Base-by-base conservation (phyloP, 2,329 filamentous ascomycete genomes). In the Atkinsonella texensis region DNA sequence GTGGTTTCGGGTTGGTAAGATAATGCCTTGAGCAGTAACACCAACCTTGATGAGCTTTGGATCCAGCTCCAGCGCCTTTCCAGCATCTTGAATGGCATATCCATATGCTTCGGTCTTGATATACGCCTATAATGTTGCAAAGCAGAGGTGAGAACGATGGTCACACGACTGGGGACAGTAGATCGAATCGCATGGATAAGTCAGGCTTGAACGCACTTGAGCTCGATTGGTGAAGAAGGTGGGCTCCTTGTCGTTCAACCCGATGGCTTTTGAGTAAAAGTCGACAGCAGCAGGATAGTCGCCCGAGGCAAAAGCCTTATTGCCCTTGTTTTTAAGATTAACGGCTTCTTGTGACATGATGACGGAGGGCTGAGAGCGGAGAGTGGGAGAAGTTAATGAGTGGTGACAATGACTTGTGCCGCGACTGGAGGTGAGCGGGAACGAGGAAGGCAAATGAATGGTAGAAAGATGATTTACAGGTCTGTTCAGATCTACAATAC, bases 41-140 rank as follows among this genome's bases (percentile, higher is more conserved):
- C 70, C 57, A 68, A 90, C 88, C 83, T 97, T 97, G 67, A 91
- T 79, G 66, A 95, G 89, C 62, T 82, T 80, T 15, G 89, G 81
- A 63, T 97, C 88, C 53, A 97, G 74, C 65, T 95, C 89, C 63
- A 97, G 83, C 15, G 93, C 93, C 69, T 87, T 94, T 50, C 86
- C 87, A 33, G 91, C 89, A 70, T 98, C 93, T 49, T 83, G 77
- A 60, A 97, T 85, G 23, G 93, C 90, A 71, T 91, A 95, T 40
- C 93, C 93, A 65, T 90, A 97, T 18, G 91, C 83, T 69, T 98
- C 93, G 40, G 91, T 84, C 73, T 96, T 97, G 69, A 98, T 91
- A 67, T 98, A 79, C 57, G 88, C 88, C 89, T 95, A 53, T 13
- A 52, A n/a, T 41, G 23, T 28, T 3, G 18, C 44, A 31, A 49